Evolutionary conservation across 1,284 basidiomycete species (phyloP), one percentile per base, ranked within the genome.

Genomic region (Cutaneotrichosporon daszewskae): DNA sequence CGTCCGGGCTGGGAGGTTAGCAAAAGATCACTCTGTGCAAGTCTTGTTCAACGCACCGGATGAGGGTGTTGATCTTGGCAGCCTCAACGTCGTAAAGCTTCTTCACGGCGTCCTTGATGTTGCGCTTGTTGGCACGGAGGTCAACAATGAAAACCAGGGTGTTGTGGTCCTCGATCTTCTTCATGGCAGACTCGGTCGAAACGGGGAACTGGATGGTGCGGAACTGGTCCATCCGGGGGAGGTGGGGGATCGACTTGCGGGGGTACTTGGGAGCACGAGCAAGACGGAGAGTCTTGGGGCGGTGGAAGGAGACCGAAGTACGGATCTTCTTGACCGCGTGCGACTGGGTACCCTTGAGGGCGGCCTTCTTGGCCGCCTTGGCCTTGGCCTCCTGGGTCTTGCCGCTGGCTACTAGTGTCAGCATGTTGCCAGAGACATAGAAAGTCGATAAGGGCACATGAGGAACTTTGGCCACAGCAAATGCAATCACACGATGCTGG

Each of bases 121-220:
- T 89, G 49, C 90, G 83, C 83, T 98, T 98, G 84, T 97, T 98
- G 82, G 75, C 79, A 69, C 82, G 84, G 72, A 96, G 72, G 75
- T 97, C 92, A 43, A 95, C 90, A 58, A 97, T 86, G 79, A 97
- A 97, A 53, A 97, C 92, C 49, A 98, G 82, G 33, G 94, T 97
- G 79, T 98, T 98, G 79, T 96, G 84, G 75, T 97, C 94, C 79
- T 98, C 94, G 58, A 98, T 97, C 83, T 98, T 96, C 80, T 77
- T 77, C 75, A 77, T 77, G 55, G 76, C 75, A 28, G 67, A 71
- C 71, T 77, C 77, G 51, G 77, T 79, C 73, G 76, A 77, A 55
- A 79, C 67, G 27, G 78, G 78, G 74, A 74, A 86, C 52, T 92
- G 82, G 69, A 97, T 89, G 40, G 87, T 92, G 74, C 89, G 80